These are phyloP conservation scores for Chlorella sp. DNA, from an alignment of 139 green algal genomes.

Conservation along the genomic window DNA sequence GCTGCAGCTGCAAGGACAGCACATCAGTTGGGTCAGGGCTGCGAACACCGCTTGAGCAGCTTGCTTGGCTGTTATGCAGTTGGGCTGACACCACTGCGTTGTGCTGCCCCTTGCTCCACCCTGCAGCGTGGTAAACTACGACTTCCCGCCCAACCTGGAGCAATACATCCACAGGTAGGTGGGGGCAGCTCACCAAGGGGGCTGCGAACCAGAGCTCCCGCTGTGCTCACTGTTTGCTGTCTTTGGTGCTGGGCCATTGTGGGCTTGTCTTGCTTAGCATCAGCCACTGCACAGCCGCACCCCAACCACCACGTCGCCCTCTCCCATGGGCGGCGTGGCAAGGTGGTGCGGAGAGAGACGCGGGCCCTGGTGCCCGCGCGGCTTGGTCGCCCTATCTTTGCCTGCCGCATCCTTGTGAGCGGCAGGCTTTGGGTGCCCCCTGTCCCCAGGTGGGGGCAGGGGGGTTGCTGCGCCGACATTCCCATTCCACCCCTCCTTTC, in stretches of 20 bases:
- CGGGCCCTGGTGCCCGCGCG: neutral
- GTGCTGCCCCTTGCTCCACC: too few relatives aligned
- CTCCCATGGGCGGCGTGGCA: constrained; percentile 28
- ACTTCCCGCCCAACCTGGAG: constrained; percentile 86
- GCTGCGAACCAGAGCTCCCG: too few relatives aligned
- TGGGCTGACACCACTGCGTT: too few relatives aligned
- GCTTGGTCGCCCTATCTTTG: neutral
- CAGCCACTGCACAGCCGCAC: neutral
- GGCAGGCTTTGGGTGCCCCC: neutral
- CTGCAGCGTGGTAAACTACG: constrained; percentile 83
- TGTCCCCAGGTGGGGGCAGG: neutral
- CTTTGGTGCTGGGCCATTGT: neutral
- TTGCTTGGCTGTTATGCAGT: too few relatives aligned
- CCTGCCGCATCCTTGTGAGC: neutral
- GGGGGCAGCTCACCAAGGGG: neutral
- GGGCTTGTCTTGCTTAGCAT: neutral
- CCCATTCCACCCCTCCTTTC: neutral
- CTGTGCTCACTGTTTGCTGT: neutral
- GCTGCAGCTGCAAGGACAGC: too few relatives aligned
- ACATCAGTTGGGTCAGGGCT: too few relatives aligned
- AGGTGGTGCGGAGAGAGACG: constrained; percentile 19
- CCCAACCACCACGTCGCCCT: constrained; percentile 31
- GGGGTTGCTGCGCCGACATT: neutral
- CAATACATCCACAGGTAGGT: constrained; percentile 88
- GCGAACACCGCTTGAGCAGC: too few relatives aligned